Evolutionary conservation across 805 yeast species (phyloP).

Genomic region (Yamadazyma tumulicola): DNA sequence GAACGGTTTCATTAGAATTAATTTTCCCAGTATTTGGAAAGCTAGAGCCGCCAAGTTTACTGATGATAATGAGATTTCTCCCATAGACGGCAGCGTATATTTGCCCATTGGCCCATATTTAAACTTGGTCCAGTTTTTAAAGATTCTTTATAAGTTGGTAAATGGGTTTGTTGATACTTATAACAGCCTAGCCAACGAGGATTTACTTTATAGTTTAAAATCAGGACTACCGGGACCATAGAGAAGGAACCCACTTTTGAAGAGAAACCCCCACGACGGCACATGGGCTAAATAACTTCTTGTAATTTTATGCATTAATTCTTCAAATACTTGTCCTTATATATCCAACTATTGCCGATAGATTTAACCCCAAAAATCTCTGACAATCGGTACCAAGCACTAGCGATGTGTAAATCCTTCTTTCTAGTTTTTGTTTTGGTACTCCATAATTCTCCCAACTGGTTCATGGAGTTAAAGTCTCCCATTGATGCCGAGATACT

Average conservation of each 20-base stretch:
- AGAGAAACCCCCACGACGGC: too few species aligned
- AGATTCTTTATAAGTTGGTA: conserved; percentile 26
- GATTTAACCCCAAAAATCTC: conserved; percentile 58
- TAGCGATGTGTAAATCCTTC: conserved; percentile 59
- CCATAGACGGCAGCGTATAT: conserved; percentile 17
- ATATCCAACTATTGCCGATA: conserved; percentile 72
- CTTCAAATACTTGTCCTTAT: conserved; percentile 59
- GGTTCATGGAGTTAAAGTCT: conserved; percentile 62
- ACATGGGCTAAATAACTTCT: too few species aligned
- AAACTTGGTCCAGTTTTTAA: conserved; percentile 28
- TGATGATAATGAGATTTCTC: neutral
- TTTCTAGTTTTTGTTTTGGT: conserved; percentile 51
- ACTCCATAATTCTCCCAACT: conserved; percentile 69
- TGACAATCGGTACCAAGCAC: conserved; percentile 67
- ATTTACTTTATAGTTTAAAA: conserved; percentile 15
- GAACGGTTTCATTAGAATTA: conserved; percentile 8
- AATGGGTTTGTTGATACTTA: conserved; percentile 29
- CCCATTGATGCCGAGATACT: conserved; percentile 69
- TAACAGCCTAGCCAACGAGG: conserved; percentile 10
- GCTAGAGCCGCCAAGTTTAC: conserved; percentile 5
- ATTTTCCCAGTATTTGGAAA: conserved; percentile 11
- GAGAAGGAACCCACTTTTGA: too few species aligned
- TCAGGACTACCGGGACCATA: conserved; percentile 13
- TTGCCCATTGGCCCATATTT: conserved; percentile 34
- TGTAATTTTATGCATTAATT: too few species aligned